A percentile compares a stretch with the other conserved stretches of the same genome.
phyloP scores from a whole-genome alignment of 2,329 filamentous ascomycete genomes.

The Clarireedia homoeocarpa region DNA sequence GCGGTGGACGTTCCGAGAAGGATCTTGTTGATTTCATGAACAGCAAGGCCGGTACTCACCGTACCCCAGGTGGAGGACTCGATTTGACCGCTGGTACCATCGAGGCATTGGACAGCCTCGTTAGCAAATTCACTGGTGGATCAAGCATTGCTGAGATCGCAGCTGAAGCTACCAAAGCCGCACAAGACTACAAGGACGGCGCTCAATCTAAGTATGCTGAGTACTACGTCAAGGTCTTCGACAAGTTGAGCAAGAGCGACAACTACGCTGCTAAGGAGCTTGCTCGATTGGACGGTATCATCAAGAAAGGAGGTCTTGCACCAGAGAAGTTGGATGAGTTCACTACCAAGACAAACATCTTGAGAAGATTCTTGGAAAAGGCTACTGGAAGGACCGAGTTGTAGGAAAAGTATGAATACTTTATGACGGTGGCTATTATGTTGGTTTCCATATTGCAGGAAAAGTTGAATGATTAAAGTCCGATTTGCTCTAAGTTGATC shows the following conservation, averaged over 20 bases:
- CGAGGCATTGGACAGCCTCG: slow-evolving; percentile 65
- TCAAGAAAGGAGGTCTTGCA: slow-evolving; percentile 80
- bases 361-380: slow-evolving; percentile 65
- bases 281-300: slow-evolving; percentile 66
- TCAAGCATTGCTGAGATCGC: slow-evolving; percentile 53
- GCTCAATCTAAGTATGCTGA: slow-evolving; percentile 70
- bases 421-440: not conserved
- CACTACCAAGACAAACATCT: slow-evolving; percentile 77
- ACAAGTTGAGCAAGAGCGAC: slow-evolving; percentile 73
- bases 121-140: slow-evolving; percentile 62
- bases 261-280: slow-evolving; percentile 82
- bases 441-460: not conserved
- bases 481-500: not conserved
- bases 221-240: slow-evolving; percentile 89
- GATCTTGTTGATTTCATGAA: slow-evolving; percentile 79
- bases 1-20: slow-evolving; percentile 66
- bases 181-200: slow-evolving; percentile 53
- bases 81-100: slow-evolving; percentile 76
- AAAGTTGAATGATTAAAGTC: slow-evolving; percentile 1
- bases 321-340: slow-evolving; percentile 85
- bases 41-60: slow-evolving; percentile 80
- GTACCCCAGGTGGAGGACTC: slow-evolving; percentile 71
- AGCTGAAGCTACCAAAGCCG: slow-evolving; percentile 65
- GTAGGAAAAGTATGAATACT: slow-evolving; percentile 22
- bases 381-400: slow-evolving; percentile 52